Base-by-base conservation (phyloP, 202 grass and related monocot species). In the Bolboschoenoplectus hybrid region DNA sequence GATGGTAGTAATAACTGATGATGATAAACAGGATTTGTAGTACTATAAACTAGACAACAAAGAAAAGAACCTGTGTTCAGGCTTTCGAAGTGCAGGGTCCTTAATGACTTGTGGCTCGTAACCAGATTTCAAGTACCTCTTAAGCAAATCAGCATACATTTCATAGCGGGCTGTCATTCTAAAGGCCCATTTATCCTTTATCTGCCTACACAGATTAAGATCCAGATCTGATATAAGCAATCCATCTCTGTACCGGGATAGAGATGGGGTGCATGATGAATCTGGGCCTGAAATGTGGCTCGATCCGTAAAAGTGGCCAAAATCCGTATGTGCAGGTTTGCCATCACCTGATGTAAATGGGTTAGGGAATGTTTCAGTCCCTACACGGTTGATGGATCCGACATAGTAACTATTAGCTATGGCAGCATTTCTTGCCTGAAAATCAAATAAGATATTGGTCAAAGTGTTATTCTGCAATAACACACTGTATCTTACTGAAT, bases 181-280 rank as follows among this genome's bases (percentile, higher is more conserved):
- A 87, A 99, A 97, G 13, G 86, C 92, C 92, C 97, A 99, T 81
- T 99, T 99, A 84, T 99, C 97, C 85, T 97, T 99, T 46, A 99
- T 89, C 86, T 99, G 97, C 19, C 97, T 89, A 58, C 97, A 97
- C 63, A 99, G 67, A 87, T 99, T 99, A 80, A 99, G 90, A 84
- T 99, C 89, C 92, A 99, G 92, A 88, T 99, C 97, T 16, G 93
- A 89, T 79, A 97, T 88, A 87, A 97, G 87, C 85, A 97, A 73
- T 47, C 97, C 97, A 91, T 97, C 93, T 74, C 86, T 83, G 52
- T 91, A 89, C 88, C 89, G 93, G 38, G 97, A 99, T 14, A 99
- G 77, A 32, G 93, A 92, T 13, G 92, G 92, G 41, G 97, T 97
- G 88, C 97, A 94, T 34, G 93, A 93, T 64, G 97, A 89, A 82